These are phyloP conservation scores for Ustilago crameri DNA, from an alignment of 1,284 basidiomycete genomes.

Conservation along the genomic window DNA sequence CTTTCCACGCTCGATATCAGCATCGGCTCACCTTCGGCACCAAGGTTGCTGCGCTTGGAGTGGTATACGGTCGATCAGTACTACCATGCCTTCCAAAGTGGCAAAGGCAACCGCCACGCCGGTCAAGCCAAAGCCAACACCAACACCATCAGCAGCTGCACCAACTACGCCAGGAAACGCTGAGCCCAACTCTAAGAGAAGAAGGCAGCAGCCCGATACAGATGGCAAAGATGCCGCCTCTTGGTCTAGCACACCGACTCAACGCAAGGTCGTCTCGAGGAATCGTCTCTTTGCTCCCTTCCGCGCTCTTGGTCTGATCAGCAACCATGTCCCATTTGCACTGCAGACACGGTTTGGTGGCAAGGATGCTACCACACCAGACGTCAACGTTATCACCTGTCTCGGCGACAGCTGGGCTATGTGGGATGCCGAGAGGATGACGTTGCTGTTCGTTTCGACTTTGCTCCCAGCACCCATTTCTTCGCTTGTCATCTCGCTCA, in stretches of 20 bases:
- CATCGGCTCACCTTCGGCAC: neutral
- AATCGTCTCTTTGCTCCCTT: conserved; percentile 86
- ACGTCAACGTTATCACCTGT: conserved; percentile 81
- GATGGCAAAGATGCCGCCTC: conserved; percentile 5
- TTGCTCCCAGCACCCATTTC: conserved; percentile 80
- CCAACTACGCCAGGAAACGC: conserved; percentile 5
- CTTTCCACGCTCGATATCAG: neutral
- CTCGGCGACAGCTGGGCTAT: conserved; percentile 91
- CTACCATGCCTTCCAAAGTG: conserved; percentile 39
- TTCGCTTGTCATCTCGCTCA: conserved; percentile 76
- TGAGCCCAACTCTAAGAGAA: conserved; percentile 32
- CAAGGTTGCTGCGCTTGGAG: too few species aligned
- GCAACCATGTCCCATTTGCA: conserved; percentile 89
- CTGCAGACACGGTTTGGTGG: conserved; percentile 82
- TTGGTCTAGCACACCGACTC: conserved; percentile 4
- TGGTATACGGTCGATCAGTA: neutral
- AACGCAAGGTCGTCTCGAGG: conserved; percentile 30
- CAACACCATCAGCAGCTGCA: conserved; percentile 8
- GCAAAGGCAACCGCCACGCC: conserved; percentile 15
- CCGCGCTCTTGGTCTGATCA: conserved; percentile 89
- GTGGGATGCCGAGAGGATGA: conserved; percentile 96
- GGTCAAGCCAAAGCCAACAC: conserved; percentile 22
- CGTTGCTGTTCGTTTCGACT: conserved; percentile 91
- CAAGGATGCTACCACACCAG: conserved; percentile 78
- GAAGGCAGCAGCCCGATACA: conserved; percentile 12